These are phyloP conservation scores for Hypericum perforatum DNA, from an alignment of 345 rosid species.

Conservation along the genomic window DNA sequence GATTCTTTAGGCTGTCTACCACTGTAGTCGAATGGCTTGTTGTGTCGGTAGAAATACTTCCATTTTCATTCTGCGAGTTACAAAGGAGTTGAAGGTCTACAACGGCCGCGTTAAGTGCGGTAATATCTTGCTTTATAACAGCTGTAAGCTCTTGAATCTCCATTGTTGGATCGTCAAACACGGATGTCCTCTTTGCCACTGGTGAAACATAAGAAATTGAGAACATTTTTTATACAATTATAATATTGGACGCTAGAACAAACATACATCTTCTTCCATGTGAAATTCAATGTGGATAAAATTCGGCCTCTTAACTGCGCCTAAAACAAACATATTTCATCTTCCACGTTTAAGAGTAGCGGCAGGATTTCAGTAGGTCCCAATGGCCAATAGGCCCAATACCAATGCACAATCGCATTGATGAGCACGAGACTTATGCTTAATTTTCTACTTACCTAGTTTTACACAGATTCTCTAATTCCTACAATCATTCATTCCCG, in stretches of 20 bases:
- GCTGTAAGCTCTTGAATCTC: conserved; percentile 78
- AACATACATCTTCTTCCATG: no score
- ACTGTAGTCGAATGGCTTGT: conserved; percentile 64
- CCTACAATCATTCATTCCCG: no score
- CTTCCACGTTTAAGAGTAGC: no score
- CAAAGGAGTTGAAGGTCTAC: conserved; percentile 63
- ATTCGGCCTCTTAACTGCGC: no score
- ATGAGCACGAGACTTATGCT: no score
- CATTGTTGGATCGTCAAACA: conserved; percentile 73
- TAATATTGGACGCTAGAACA: not conserved
- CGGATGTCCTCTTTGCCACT: conserved; percentile 85
- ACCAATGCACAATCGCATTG: no score
- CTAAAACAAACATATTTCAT: no score
- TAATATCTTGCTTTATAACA: conserved; percentile 74
- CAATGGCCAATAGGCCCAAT: no score
- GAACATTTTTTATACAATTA: not conserved
- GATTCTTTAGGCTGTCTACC: conserved; percentile 66
- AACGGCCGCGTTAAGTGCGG: conserved; percentile 65
- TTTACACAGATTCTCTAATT: no score
- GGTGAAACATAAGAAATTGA: conserved; percentile 7
- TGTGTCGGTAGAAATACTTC: conserved; percentile 53
- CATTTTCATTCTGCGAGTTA: conserved; percentile 49
- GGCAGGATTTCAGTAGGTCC: no score
- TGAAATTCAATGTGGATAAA: no score
- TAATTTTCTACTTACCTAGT: no score